phyloP scores from a whole-genome alignment of 495 filamentous ascomycete genomes.

The Paragyromitra xinjiangensis region DNA sequence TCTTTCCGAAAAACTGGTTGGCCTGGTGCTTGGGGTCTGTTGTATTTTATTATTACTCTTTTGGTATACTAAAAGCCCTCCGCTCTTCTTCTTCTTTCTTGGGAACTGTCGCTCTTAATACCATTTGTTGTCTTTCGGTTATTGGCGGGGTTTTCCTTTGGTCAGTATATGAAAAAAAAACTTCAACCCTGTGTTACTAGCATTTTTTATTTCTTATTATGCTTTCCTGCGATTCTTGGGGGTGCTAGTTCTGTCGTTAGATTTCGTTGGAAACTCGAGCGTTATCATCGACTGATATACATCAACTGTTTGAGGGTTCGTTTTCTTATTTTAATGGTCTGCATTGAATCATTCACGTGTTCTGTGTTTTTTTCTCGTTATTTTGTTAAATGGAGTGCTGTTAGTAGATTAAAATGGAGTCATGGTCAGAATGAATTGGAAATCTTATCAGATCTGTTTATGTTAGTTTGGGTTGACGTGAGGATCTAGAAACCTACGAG shows the following conservation, averaged over 20 bases:
- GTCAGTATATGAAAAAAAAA: neutral
- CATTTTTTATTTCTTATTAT: neutral
- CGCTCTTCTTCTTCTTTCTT: constrained; percentile 14
- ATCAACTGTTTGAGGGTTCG: neutral
- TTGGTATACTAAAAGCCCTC: constrained; percentile 22
- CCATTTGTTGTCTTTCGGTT: constrained; percentile 14
- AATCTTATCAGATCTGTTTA: neutral
- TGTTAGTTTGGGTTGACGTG: neutral
- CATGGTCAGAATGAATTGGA: neutral
- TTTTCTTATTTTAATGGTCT: neutral
- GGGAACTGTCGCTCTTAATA: constrained; percentile 24
- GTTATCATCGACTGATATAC: neutral
- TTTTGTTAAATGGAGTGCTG: neutral
- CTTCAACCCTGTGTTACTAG: constrained; percentile 23
- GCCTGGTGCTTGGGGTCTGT: constrained; percentile 39
- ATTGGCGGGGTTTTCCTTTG: constrained; percentile 8
- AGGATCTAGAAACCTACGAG: neutral
- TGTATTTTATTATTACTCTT: constrained; percentile 38
- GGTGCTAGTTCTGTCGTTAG: constrained; percentile 19
- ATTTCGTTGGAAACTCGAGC: neutral
- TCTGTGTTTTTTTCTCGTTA: neutral
- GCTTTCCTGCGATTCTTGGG: neutral
- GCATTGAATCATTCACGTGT: neutral
- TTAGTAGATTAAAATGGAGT: constrained; percentile 8
- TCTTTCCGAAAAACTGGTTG: constrained; percentile 20